These are phyloP conservation scores for Alternaria angustiovoidea DNA, from an alignment of 2,329 filamentous ascomycete genomes.

Conservation along the genomic window DNA sequence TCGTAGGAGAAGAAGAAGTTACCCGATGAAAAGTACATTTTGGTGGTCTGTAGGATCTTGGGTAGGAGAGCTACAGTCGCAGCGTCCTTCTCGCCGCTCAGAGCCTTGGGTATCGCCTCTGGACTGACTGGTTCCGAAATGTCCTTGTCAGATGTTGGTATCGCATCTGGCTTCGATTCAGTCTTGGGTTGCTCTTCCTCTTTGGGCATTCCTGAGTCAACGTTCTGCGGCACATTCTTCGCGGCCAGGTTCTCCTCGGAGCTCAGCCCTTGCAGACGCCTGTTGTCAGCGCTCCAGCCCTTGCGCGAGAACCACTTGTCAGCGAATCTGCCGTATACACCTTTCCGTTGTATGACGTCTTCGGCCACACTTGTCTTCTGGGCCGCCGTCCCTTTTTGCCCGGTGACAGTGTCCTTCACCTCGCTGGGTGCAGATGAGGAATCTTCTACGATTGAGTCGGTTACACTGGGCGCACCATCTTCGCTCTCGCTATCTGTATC, in stretches of 20 bases:
- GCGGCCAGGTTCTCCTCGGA: constrained; percentile 55
- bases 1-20: constrained; percentile 98
- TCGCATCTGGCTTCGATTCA: constrained; percentile 27
- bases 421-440: constrained; percentile 43
- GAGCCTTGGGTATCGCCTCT: constrained; percentile 46
- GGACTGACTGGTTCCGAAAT: constrained; percentile 36
- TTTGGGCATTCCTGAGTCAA: constrained; percentile 38
- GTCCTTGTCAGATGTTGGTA: constrained; percentile 32
- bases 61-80: constrained; percentile 67
- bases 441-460: constrained; percentile 49
- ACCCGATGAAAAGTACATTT: constrained; percentile 79
- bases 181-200: constrained; percentile 32
- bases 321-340: constrained; percentile 88
- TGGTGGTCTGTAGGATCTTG: constrained; percentile 83
- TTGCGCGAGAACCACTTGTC: constrained; percentile 89
- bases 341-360: constrained; percentile 84
- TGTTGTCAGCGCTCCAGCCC: constrained; percentile 78
- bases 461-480: constrained; percentile 45
- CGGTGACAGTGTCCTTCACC: constrained; percentile 42
- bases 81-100: constrained; percentile 43
- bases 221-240: constrained; percentile 45
- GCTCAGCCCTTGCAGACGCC: constrained; percentile 74
- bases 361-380: constrained; percentile 72
- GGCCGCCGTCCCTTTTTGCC: constrained; percentile 31
- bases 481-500: constrained; percentile 48